phyloP scores from a whole-genome alignment of 176 grass and related monocot genomes.

The Ananas comosus region DNA sequence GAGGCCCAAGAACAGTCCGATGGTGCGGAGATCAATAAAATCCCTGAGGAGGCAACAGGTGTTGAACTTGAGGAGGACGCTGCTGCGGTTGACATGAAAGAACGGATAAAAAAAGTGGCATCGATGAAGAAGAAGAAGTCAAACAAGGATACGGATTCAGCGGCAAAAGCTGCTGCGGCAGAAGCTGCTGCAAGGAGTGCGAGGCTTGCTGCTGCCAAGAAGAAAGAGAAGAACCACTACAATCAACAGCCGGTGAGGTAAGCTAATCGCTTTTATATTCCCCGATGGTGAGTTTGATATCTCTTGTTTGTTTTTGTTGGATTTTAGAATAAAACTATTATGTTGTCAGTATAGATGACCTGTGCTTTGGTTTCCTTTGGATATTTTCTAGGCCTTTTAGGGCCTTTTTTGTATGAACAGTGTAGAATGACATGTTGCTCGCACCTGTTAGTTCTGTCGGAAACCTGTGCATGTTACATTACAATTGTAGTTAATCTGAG shows the following conservation, averaged over 20 bases:
- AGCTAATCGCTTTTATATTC: conserved; percentile 20
- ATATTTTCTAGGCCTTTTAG: too few relatives aligned
- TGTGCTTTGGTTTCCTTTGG: too few relatives aligned
- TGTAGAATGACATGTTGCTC: neutral
- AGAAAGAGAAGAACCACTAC: conserved; percentile 98
- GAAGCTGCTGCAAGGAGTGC: conserved; percentile 87
- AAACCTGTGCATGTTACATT: neutral
- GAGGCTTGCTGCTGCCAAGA: conserved; percentile 78
- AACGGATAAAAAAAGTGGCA: conserved; percentile 91
- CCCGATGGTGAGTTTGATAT: conserved; percentile 2
- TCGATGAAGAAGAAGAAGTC: conserved; percentile 95
- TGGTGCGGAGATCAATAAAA: conserved; percentile 30
- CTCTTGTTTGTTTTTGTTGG: conserved; percentile 4
- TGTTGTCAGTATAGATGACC: neutral
- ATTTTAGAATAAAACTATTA: conserved; percentile 3
- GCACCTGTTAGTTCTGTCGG: neutral
- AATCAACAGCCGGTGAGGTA: conserved; percentile 97
- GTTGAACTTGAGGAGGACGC: conserved; percentile 61
- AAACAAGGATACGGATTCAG: conserved; percentile 62
- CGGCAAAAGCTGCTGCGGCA: conserved; percentile 61
- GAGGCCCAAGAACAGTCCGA: conserved; percentile 44
- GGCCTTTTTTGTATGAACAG: too few relatives aligned
- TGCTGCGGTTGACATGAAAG: conserved; percentile 68
- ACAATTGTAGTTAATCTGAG: too few relatives aligned
- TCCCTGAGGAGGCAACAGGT: conserved; percentile 18